Base-by-base conservation (phyloP, 768 basidiomycete genomes). In the Tubosaeta sp. region DNA sequence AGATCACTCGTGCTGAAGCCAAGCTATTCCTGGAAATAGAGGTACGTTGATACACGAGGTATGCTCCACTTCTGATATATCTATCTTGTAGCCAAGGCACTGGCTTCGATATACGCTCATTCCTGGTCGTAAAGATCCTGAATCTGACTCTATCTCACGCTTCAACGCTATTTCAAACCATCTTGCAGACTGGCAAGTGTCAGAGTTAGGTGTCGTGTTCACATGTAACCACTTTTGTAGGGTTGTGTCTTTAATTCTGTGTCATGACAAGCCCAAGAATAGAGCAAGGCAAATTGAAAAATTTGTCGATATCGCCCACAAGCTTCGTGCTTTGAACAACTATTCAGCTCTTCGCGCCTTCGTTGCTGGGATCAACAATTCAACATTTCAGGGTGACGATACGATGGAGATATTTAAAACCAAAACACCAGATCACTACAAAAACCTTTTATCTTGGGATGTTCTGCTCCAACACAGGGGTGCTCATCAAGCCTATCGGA, bases 321-420 rank as follows among this genome's bases (percentile, higher is more conserved):
- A 82, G 50, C 76, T 99, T 38, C 85, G 95, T 31, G 76, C 78
- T 12, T 66, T 90, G 43, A 93, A 95, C 70, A 97, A 99, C 66
- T 98, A 97, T 67, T 92, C 93, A 32, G 90, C 88, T 1, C 72
- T 97, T 49, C 91, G 92, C 42, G 92, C 94, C 10, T 84, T 97
- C 59, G 85, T 97, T n/a, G 90, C 92, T 27, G 95, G 94, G 5
- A 89, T 98, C 71, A 88, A 90, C 61, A 84, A 82, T 56, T 83
- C 92, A 5, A 86, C 87, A 0, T 84, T 87, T 57, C 77, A 85
- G 44, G 88, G 88, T 7, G 85, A 87, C 59, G 81, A 82, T 59
- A 86, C 91, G 0, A 82, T 90, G 74, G 84, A 88, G 50, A 69
- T 80, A 29, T 86, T 95, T 64, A 85, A 82, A 65, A 57, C 71